A percentile compares a stretch with the other conserved stretches of the same genome.
Evolutionary conservation across 805 yeast species (phyloP).

Genomic region (Vanderwaltozyma yarrowii): DNA sequence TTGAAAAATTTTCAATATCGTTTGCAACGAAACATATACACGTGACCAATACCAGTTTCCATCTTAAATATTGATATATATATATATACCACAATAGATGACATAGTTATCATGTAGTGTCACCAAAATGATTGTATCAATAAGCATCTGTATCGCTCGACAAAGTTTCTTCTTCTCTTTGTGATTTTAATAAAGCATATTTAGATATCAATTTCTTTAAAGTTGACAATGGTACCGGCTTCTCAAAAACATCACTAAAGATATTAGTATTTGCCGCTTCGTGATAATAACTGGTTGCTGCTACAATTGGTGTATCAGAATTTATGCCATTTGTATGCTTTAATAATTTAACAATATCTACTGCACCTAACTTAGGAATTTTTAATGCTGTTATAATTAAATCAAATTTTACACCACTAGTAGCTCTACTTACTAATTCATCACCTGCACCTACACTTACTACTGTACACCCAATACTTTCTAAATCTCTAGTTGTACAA

Average conservation of each 20-base stretch:
- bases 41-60: no score
- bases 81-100: no score
- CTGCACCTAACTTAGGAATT: constrained; percentile 54
- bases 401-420: constrained; percentile 78
- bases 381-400: constrained; percentile 67
- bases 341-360: constrained; percentile 69
- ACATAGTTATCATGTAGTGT: no score
- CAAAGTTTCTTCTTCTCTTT: constrained; percentile 24
- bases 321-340: constrained; percentile 71
- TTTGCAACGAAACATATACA: background rate
- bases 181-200: constrained; percentile 24
- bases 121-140: no score
- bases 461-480: constrained; percentile 67
- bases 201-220: constrained; percentile 22
- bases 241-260: constrained; percentile 65
- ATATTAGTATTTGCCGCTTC: constrained; percentile 47
- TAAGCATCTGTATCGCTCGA: constrained; percentile 27
- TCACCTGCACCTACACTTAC: constrained; percentile 71
- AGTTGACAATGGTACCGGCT: constrained; percentile 39
- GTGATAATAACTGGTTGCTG: constrained; percentile 58
- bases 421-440: constrained; percentile 69
- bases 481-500: constrained; percentile 52
- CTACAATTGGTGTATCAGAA: constrained; percentile 65
- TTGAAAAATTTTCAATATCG: background rate
- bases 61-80: no score